Percentiles rank a stretch among this genome's conserved stretches.
Conservation (phyloP, 2,329 filamentous ascomycete species). For the Penicillium janthinellum region DNA sequence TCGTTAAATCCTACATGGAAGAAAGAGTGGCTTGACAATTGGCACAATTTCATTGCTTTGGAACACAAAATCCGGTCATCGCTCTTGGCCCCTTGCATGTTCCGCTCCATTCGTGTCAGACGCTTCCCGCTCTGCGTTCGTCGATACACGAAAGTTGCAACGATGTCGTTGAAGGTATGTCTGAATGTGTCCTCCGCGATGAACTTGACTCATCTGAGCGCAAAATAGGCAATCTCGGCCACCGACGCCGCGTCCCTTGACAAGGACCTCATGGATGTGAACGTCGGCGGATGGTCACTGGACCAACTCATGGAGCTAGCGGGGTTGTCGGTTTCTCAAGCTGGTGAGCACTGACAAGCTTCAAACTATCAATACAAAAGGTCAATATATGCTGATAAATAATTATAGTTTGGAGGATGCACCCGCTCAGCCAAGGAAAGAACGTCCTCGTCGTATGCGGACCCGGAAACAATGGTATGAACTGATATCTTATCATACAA, state of each 20-base stretch:
- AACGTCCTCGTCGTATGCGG: conserved; percentile 87
- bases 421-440: conserved; percentile 71
- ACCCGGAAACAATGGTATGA: conserved; percentile 66
- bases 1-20: not conserved
- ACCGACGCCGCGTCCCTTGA: conserved; percentile 88
- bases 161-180: conserved; percentile 46
- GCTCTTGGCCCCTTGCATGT: conserved; percentile 28
- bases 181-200: not conserved
- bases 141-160: conserved; percentile 34
- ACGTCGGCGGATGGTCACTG: conserved; percentile 79
- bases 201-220: not conserved
- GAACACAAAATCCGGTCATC: not conserved
- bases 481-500: not conserved
- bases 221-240: conserved; percentile 73
- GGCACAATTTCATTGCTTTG: not conserved
- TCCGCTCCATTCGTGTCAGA: conserved; percentile 21
- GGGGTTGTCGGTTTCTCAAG: conserved; percentile 89
- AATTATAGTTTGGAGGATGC: conserved; percentile 73
- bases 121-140: conserved; percentile 19
- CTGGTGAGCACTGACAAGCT: conserved; percentile 56
- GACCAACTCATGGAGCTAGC: conserved; percentile 98
- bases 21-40: not conserved
- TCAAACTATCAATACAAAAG: not conserved
- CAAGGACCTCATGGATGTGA: conserved; percentile 94
- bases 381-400: conserved; percentile 1